phyloP scores from a whole-genome alignment of 257 asterid species.

The Datura wrightii region DNA sequence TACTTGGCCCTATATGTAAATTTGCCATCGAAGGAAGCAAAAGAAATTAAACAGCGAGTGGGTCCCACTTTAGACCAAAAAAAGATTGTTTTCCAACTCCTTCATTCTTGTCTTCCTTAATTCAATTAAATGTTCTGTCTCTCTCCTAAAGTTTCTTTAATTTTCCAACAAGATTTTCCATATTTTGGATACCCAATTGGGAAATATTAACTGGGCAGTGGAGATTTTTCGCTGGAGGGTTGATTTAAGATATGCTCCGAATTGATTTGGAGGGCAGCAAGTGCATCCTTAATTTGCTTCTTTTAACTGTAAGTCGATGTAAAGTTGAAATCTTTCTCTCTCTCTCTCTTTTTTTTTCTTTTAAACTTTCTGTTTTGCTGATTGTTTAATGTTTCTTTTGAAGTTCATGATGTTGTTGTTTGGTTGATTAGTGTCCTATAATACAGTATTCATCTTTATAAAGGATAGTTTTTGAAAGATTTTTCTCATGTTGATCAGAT shows the following conservation, averaged over 20 bases:
- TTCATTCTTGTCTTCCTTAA: constrained; percentile 28
- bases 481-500: neutral
- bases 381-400: constrained; percentile 2
- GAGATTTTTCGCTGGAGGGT: neutral
- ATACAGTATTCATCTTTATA: neutral
- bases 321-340: neutral
- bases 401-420: neutral
- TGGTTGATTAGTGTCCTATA: neutral
- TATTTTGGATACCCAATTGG: constrained; percentile 17
- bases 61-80: neutral
- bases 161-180: constrained; percentile 24
- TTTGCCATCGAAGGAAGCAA: neutral
- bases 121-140: neutral
- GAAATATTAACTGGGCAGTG: neutral
- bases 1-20: neutral
- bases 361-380: constrained; percentile 13
- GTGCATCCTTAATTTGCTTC: neutral
- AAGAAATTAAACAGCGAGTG: neutral
- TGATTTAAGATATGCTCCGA: neutral
- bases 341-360: neutral
- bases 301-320: constrained; percentile 11
- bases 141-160: neutral
- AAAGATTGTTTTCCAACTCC: neutral
- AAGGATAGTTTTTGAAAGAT: neutral
- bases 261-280: neutral